A percentile compares a stretch with the other conserved stretches of the same genome.
Conservation (phyloP, 805 yeast species). For the Starmerella bombi region DNA sequence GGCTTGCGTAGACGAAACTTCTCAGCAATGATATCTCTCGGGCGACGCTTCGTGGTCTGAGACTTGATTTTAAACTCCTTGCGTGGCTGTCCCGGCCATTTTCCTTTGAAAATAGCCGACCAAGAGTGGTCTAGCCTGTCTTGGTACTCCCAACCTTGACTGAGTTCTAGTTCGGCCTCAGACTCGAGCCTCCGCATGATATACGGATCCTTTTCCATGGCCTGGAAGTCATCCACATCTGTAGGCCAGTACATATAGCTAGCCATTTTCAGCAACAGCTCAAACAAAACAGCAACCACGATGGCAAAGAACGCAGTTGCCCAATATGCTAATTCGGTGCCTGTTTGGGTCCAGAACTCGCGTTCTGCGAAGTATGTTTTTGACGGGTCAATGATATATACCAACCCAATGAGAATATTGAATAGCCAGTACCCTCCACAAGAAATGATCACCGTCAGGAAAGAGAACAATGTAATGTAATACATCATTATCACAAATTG, state of each 20-base stretch:
- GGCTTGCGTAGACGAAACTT: conserved; percentile 23
- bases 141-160: conserved; percentile 39
- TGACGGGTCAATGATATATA: conserved; percentile 42
- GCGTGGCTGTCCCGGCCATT: conserved; percentile 19
- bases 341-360: conserved; percentile 61
- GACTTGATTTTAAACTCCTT: not conserved
- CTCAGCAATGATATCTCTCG: conserved; percentile 18
- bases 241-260: conserved; percentile 46
- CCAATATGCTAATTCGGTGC: conserved; percentile 80
- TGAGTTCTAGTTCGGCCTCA: conserved; percentile 56
- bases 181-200: conserved; percentile 59
- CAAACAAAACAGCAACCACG: conserved; percentile 50
- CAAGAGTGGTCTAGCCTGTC: conserved; percentile 63
- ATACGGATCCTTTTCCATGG: conserved; percentile 55
- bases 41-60: conserved; percentile 13
- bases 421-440: conserved; percentile 77
- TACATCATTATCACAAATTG: conserved; percentile 63
- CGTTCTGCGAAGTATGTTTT: conserved; percentile 57
- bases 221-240: conserved; percentile 69
- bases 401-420: conserved; percentile 60
- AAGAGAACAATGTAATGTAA: conserved; percentile 51
- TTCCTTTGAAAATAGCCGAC: conserved; percentile 34
- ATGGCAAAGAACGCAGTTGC: conserved; percentile 48
- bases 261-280: conserved; percentile 46
- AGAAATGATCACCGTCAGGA: conserved; percentile 54